phyloP scores from a whole-genome alignment of 257 asterid species.

The Echium plantagineum region DNA sequence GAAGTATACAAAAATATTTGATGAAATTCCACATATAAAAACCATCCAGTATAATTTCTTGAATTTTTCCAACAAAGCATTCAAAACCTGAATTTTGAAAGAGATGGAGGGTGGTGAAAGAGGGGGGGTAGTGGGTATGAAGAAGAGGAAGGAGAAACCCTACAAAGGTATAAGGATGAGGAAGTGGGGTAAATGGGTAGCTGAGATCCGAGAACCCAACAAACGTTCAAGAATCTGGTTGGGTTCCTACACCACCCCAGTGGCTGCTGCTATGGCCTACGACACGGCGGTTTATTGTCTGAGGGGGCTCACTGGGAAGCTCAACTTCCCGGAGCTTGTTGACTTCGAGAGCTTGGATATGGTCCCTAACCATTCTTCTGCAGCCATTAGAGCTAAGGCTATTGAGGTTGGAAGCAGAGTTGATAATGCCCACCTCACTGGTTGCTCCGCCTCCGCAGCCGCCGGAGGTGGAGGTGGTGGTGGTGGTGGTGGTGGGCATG shows the following conservation, averaged over 20 bases:
- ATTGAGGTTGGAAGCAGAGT: conserved; percentile 83
- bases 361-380: conserved; percentile 53
- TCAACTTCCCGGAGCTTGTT: conserved; percentile 60
- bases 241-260: conserved; percentile 78
- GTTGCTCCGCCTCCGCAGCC: no score
- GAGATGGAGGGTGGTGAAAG: conserved; percentile 29
- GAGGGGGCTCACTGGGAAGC: conserved; percentile 69
- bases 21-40: conserved; percentile 12
- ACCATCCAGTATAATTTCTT: background rate
- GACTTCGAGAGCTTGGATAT: conserved; percentile 13
- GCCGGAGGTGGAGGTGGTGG: conserved; percentile 1
- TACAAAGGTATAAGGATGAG: conserved; percentile 93
- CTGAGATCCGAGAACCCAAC: conserved; percentile 90
- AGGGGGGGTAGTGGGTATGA: conserved; percentile 16
- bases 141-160: conserved; percentile 43
- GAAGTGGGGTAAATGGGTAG: conserved; percentile 99
- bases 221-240: conserved; percentile 87
- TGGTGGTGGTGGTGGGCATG: background rate
- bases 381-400: conserved; percentile 61
- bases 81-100: background rate
- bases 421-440: conserved; percentile 16
- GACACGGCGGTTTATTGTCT: conserved; percentile 83
- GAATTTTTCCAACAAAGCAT: background rate
- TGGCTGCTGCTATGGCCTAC: conserved; percentile 87
- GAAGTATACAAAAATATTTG: no score